Percentiles rank a stretch among this genome's conserved stretches.
Conservation (phyloP, 495 filamentous ascomycete species). For the Gamarada debralockiae region DNA sequence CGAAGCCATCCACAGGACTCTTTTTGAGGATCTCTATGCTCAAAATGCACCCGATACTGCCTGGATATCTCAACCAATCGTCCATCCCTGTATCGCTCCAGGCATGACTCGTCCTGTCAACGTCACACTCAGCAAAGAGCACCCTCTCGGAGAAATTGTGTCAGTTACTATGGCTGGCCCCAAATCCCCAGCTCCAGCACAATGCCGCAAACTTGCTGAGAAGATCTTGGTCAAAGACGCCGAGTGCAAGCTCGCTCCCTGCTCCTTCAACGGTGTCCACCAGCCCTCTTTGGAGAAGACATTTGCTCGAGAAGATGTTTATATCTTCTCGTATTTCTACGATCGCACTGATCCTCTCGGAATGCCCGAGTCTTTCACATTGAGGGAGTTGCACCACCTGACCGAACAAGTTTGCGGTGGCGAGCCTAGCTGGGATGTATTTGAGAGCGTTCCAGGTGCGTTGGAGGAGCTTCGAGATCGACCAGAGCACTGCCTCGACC, state of each 20-base stretch:
- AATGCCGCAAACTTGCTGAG: slow-evolving; percentile 87
- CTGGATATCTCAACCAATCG: slow-evolving; percentile 62
- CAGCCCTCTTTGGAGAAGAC: slow-evolving; percentile 92
- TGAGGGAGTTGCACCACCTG: slow-evolving; percentile 81
- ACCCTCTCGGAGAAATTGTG: slow-evolving; percentile 50
- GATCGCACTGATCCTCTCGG: slow-evolving; percentile 88
- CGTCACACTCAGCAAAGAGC: slow-evolving; percentile 57
- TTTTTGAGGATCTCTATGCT: slow-evolving; percentile 60
- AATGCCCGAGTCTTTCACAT: slow-evolving; percentile 92
- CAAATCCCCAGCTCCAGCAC: slow-evolving; percentile 63
- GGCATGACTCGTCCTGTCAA: slow-evolving; percentile 68
- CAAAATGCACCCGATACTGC: slow-evolving; percentile 36
- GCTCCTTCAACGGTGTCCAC: slow-evolving; percentile 96
- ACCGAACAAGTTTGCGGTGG: slow-evolving; percentile 82
- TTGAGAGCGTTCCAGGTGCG: slow-evolving; percentile 68
- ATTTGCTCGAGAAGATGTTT: slow-evolving; percentile 87
- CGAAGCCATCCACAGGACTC: slow-evolving; percentile 69
- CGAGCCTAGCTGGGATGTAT: slow-evolving; percentile 70
- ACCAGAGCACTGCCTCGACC: slow-evolving; percentile 87
- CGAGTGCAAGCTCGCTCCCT: slow-evolving; percentile 77
- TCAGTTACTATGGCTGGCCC: slow-evolving; percentile 91
- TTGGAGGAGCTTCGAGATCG: slow-evolving; percentile 69
- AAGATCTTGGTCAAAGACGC: slow-evolving; percentile 85
- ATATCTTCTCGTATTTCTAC: slow-evolving; percentile 96
- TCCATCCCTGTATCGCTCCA: slow-evolving; percentile 85